Percentiles rank a stretch among this genome's conserved stretches.
Conservation (phyloP, 1,139 yeast species). For the Debaryomycetaceae sp. region DNA sequence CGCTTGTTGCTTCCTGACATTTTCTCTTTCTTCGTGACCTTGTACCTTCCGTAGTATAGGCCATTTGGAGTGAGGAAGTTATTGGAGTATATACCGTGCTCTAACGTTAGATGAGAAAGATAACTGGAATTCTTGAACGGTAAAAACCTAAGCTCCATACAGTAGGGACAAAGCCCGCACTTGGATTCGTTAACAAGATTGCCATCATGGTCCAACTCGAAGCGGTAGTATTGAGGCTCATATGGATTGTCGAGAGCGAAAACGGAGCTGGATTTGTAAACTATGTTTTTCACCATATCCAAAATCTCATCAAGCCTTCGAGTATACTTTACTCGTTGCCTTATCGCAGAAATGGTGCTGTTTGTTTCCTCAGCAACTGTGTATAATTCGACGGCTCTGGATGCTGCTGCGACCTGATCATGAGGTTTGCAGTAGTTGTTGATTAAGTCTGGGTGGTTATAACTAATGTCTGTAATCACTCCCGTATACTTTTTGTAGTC, state of each 20-base stretch:
- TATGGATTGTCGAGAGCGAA: constrained; percentile 19
- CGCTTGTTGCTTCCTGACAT: constrained; percentile 1
- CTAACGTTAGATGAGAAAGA: constrained; percentile 31
- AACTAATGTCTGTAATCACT: constrained; percentile 1
- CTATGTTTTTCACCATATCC: constrained; percentile 11
- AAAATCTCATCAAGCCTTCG: constrained; percentile 8
- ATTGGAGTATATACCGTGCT: constrained; percentile 33
- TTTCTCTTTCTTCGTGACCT: constrained; percentile 6
- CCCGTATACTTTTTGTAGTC: constrained; percentile 10
- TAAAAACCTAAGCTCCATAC: constrained; percentile 25
- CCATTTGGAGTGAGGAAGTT: constrained; percentile 24
- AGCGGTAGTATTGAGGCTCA: constrained; percentile 26
- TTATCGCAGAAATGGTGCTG: constrained; percentile 6
- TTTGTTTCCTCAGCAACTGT: background rate
- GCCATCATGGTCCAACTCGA: constrained; percentile 19
- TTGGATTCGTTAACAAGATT: constrained; percentile 18
- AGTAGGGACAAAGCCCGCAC: constrained; percentile 33
- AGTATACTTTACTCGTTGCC: constrained; percentile 9
- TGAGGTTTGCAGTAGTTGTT: constrained; percentile 5
- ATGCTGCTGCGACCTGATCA: background rate
- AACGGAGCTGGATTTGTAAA: constrained; percentile 17
- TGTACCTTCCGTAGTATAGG: constrained; percentile 9
- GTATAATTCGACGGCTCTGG: constrained; percentile 3
- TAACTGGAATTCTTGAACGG: constrained; percentile 33
- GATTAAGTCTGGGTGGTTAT: constrained; percentile 4